Evolutionary conservation across 495 filamentous ascomycete species (phyloP).

Genomic region (Tuber umbilicatum): DNA sequence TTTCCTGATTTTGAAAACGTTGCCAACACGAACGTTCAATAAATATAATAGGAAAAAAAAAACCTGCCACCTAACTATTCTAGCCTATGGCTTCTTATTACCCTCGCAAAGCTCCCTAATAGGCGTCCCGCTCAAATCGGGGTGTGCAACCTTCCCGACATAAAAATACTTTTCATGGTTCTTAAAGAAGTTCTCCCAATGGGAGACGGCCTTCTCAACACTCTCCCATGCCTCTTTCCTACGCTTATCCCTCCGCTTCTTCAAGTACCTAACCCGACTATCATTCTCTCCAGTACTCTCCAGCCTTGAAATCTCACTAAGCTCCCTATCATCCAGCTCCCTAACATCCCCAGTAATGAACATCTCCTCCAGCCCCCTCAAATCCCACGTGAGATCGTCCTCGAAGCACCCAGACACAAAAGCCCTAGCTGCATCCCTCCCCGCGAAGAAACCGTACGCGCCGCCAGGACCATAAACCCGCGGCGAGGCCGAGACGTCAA

Average conservation of each 20-base stretch:
- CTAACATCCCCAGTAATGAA: conserved; percentile 70
- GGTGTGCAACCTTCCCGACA: conserved; percentile 57
- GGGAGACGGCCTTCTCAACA: conserved; percentile 54
- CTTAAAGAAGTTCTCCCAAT: conserved; percentile 72
- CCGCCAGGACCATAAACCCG: conserved; percentile 84
- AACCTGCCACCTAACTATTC: conserved; percentile 9
- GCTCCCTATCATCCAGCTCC: conserved; percentile 49
- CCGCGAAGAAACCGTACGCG: conserved; percentile 79
- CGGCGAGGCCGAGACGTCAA: conserved; percentile 74
- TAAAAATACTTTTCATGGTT: conserved; percentile 66
- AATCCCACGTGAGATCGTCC: conserved; percentile 71
- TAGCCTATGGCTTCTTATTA: conserved; percentile 43
- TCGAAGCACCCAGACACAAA: conserved; percentile 97
- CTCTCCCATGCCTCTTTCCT: conserved; percentile 50
- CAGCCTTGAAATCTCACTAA: conserved; percentile 51
- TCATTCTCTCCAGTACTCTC: conserved; percentile 48
- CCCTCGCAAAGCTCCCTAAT: conserved; percentile 49
- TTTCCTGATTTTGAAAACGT: not conserved
- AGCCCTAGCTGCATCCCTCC: conserved; percentile 75
- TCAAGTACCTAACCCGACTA: conserved; percentile 55
- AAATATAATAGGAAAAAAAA: not conserved
- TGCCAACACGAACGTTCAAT: not conserved
- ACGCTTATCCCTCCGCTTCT: conserved; percentile 52
- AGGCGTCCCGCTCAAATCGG: conserved; percentile 41
- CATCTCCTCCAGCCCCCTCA: conserved; percentile 83